These are phyloP conservation scores for Gonapodya prolifera DNA, from an alignment of 192 early-diverging fungal species.

Conservation along the genomic window DNA sequence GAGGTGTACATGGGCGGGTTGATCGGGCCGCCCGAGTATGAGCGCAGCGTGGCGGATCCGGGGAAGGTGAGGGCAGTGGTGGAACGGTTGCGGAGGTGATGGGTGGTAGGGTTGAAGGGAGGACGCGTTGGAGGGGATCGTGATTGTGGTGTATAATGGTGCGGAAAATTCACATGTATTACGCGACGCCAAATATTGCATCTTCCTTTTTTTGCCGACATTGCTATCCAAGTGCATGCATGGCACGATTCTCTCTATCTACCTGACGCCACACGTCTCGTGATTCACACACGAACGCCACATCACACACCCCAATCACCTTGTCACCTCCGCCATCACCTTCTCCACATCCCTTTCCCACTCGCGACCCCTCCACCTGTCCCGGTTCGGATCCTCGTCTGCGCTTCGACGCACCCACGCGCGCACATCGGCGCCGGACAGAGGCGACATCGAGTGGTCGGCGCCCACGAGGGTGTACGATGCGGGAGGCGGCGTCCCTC, in stretches of 20 bases:
- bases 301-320: too few relatives aligned
- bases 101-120: background rate
- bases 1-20: slow-evolving; percentile 32
- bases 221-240: background rate
- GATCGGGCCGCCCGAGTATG: slow-evolving; percentile 26
- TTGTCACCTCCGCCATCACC: background rate
- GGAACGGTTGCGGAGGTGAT: slow-evolving; percentile 9
- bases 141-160: background rate
- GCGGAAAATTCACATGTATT: too few relatives aligned
- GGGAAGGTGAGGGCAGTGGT: slow-evolving; percentile 20
- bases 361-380: background rate
- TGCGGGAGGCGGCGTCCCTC: background rate
- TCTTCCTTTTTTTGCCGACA: too few relatives aligned
- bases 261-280: background rate
- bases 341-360: background rate
- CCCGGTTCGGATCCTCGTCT: background rate
- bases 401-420: background rate
- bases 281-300: too few relatives aligned
- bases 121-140: background rate
- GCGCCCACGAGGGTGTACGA: background rate
- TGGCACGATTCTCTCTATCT: background rate
- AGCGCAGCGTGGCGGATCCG: slow-evolving; percentile 17
- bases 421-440: background rate
- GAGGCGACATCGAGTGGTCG: background rate
- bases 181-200: too few relatives aligned